Conservation (phyloP, 225 moss, liverwort and hornwort species). For the Rhytidiadelphus loreus region DNA sequence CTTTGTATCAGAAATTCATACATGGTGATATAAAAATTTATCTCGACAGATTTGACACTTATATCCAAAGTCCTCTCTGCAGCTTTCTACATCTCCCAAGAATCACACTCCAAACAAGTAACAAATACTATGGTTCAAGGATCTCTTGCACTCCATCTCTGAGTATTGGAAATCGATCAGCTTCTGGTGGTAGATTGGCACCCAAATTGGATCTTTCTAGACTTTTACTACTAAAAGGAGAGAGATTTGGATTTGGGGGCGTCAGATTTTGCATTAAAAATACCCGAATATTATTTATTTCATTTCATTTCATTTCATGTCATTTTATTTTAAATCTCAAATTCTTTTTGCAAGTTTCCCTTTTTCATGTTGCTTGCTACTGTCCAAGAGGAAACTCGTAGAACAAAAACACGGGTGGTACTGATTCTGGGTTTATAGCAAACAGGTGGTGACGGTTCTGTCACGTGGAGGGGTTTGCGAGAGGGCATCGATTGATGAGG, state of each 20-base stretch:
- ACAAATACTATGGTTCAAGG: neutral
- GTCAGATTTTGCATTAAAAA: neutral
- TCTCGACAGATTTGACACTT: neutral
- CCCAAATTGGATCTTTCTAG: neutral
- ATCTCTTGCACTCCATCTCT: neutral
- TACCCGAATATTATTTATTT: too few relatives aligned
- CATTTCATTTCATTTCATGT: too few relatives aligned
- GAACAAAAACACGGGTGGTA: neutral
- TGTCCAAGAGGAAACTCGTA: neutral
- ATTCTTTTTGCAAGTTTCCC: neutral
- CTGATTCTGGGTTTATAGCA: neutral
- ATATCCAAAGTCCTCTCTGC: neutral
- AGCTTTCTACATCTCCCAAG: neutral
- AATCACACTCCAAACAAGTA: neutral
- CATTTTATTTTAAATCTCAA: neutral
- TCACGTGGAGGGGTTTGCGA: slow-evolving; percentile 73
- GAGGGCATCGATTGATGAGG: slow-evolving; percentile 93
- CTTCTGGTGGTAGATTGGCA: neutral
- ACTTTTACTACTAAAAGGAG: neutral
- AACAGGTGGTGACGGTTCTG: slow-evolving; percentile 76
- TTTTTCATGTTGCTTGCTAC: neutral
- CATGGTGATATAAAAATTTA: neutral
- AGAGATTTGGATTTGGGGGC: neutral
- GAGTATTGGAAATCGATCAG: neutral
- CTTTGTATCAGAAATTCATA: neutral